Conservation (phyloP, 192 early-diverging fungal genomes). For the Coemansia sp. region DNA sequence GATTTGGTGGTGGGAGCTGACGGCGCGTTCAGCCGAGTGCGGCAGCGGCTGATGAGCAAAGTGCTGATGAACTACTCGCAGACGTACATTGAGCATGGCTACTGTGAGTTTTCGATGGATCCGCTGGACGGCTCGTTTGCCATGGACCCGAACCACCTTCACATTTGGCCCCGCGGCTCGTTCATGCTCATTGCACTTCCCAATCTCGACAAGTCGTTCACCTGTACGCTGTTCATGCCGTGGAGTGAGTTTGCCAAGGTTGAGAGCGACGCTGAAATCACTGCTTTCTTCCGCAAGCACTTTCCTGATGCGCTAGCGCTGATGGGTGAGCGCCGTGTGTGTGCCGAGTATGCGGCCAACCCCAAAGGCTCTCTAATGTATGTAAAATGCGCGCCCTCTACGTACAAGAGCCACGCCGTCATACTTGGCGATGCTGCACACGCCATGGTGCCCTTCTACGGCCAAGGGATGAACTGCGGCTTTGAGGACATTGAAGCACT, state of each 20-base stretch:
- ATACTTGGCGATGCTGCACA: constrained; percentile 96
- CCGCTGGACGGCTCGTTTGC: constrained; percentile 67
- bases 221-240: constrained; percentile 96
- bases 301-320: constrained; percentile 76
- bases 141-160: constrained; percentile 87
- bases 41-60: constrained; percentile 77
- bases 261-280: constrained; percentile 59
- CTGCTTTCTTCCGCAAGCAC: constrained; percentile 67
- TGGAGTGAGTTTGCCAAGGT: constrained; percentile 75
- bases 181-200: constrained; percentile 99
- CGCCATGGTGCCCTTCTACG: constrained; percentile 98
- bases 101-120: constrained; percentile 88
- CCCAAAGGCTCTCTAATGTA: constrained; percentile 80
- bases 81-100: constrained; percentile 86
- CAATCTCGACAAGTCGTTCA: constrained; percentile 91
- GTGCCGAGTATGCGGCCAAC: constrained; percentile 78
- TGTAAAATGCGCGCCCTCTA: constrained; percentile 83
- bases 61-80: constrained; percentile 82
- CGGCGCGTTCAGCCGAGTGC: constrained; percentile 78
- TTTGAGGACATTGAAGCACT: constrained; percentile 87
- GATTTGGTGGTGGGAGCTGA: constrained; percentile 89
- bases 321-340: constrained; percentile 71
- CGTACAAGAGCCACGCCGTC: constrained; percentile 71
- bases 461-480: constrained; percentile 98
- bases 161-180: constrained; percentile 95